Percentiles rank a stretch among this genome's conserved stretches.
phyloP scores from a whole-genome alignment of 495 filamentous ascomycete genomes.

The Podospora anserina region DNA sequence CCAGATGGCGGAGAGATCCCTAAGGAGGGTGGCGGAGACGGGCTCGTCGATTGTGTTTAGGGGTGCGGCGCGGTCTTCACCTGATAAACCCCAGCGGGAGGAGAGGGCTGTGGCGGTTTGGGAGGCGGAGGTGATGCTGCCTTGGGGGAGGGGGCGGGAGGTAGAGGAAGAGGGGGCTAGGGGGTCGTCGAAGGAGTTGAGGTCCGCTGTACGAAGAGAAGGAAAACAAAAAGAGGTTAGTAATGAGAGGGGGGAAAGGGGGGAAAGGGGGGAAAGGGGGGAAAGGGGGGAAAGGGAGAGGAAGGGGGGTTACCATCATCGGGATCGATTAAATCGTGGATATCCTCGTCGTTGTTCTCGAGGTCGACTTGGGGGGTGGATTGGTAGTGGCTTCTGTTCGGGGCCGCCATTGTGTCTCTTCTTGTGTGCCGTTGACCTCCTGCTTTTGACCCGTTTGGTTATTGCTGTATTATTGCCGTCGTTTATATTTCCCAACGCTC shows the following conservation, averaged over 20 bases:
- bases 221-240: background rate
- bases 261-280: background rate
- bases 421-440: background rate
- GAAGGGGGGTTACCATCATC: constrained; percentile 68
- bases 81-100: constrained; percentile 70
- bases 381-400: constrained; percentile 50
- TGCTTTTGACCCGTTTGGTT: background rate
- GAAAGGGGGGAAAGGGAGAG: background rate
- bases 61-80: constrained; percentile 90
- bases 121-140: constrained; percentile 39
- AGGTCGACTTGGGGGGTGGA: constrained; percentile 72
- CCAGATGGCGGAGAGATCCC: constrained; percentile 91
- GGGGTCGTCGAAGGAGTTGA: constrained; percentile 94
- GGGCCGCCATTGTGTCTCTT: constrained; percentile 30
- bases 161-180: constrained; percentile 56
- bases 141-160: constrained; percentile 63
- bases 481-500: background rate
- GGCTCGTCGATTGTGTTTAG: constrained; percentile 95
- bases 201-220: constrained; percentile 49
- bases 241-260: background rate
- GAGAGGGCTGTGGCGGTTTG: constrained; percentile 65
- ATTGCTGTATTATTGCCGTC: background rate
- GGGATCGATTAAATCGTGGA: constrained; percentile 87
- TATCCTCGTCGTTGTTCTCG: constrained; percentile 51
- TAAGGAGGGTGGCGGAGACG: constrained; percentile 90